Percentiles rank a stretch among this genome's conserved stretches.
These are phyloP conservation scores for Pezicula carpinea DNA, from an alignment of 2,329 filamentous ascomycete genomes.

Conservation along the genomic window DNA sequence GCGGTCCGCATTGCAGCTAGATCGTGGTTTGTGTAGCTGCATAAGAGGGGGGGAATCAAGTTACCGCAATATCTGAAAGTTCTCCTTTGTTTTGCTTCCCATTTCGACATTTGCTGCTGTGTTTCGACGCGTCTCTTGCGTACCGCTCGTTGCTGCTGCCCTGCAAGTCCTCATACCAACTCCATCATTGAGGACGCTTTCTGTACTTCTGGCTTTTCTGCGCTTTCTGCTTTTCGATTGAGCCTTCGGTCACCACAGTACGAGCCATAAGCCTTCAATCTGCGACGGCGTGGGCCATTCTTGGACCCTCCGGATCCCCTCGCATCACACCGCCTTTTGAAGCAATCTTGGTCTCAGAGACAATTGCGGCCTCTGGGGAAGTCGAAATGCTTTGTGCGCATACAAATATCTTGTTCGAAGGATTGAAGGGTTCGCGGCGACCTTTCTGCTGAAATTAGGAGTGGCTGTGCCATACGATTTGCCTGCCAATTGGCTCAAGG, in stretches of 20 bases:
- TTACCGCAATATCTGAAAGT: background rate
- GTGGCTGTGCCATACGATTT: slow-evolving; percentile 15
- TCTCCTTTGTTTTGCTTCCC: background rate
- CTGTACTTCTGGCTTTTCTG: background rate
- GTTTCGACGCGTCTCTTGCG: background rate
- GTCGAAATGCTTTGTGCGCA: slow-evolving; percentile 29
- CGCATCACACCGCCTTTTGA: slow-evolving; percentile 16
- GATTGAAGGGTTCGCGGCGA: slow-evolving; percentile 23
- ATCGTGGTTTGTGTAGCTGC: slow-evolving; percentile 3
- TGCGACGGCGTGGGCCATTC: background rate
- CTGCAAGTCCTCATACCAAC: background rate
- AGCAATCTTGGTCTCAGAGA: slow-evolving; percentile 18
- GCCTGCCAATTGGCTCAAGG: slow-evolving; percentile 19
- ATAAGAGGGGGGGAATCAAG: slow-evolving; percentile 2
- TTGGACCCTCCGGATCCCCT: background rate
- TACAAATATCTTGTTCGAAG: slow-evolving; percentile 24
- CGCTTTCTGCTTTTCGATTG: background rate
- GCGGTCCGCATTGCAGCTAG: slow-evolving; percentile 5
- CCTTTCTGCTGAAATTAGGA: slow-evolving; percentile 18
- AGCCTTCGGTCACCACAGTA: slow-evolving; percentile 1
- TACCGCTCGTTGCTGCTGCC: background rate
- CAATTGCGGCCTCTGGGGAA: slow-evolving; percentile 19
- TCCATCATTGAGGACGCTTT: background rate
- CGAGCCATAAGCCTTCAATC: background rate
- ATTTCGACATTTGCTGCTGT: background rate